Evolutionary conservation across 2,329 filamentous ascomycete species (phyloP), one percentile per base, ranked within the genome.

Genomic region (Exserohilum turcica): DNA sequence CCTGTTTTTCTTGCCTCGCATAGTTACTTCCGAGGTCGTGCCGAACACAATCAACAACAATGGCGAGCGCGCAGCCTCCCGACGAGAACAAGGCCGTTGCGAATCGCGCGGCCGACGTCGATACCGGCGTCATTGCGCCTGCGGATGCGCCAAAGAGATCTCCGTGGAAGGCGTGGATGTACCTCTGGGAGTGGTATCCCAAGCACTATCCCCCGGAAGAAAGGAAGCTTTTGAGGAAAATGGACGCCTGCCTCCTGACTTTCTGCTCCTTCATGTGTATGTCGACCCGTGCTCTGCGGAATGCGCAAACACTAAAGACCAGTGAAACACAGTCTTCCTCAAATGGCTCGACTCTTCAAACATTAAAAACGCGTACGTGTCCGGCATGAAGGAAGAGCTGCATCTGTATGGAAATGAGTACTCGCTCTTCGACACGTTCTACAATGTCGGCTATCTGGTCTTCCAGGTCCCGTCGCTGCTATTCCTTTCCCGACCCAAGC

Each of bases 391-490:
- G 32, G 65, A 66, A 44, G 67, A 72, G 32, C 54, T 72, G 2
- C 48, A 61, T 4, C 63, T 76, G n/a, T 65, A 70, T 18, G 85
- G 84, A 2, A 85, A 88, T 48, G 78, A 88, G 61, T 89, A 89
- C 57, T 75, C 67, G 1, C 59, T 72, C 1, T 73, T 73, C 45
- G 67, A 70, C 33, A 77, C 88, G 0, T 86, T 72, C 36, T 74
- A 75, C 59, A 72, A 74, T n/a, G 61, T 71, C 4, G 74, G 73
- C 6, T 76, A 76, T 47, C 65, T 76, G 12, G 68, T 76, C 12
- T 75, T 74, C 32, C 74, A 76, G 50, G 65, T 76, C 5, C 75
- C 74, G 1, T 73, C 70, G 5, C 51, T 76, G 1, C 64, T 76
- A 3, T 51, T 77, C 1, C 67, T 77, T 9, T 76, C 75, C 6